Conservation (phyloP, 345 rosid species). For the Eucalyptus globulus region DNA sequence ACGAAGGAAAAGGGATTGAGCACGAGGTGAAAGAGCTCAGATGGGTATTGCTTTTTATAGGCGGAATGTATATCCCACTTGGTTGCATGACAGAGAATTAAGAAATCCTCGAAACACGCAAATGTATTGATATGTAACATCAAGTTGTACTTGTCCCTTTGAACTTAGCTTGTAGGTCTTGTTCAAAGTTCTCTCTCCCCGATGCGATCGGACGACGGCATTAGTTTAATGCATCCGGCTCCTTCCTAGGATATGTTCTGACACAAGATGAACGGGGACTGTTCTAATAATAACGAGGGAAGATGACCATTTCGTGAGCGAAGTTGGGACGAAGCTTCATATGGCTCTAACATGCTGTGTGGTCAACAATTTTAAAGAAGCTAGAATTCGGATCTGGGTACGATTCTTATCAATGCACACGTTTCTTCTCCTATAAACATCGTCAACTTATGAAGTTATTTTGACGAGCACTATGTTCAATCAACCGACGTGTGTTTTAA, state of each 20-base stretch:
- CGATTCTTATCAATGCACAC: background rate
- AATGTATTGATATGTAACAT: background rate
- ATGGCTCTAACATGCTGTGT: background rate
- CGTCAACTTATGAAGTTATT: background rate
- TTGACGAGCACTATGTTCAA: background rate
- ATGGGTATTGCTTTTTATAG: background rate
- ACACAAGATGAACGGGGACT: background rate
- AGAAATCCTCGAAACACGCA: background rate
- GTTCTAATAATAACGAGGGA: background rate
- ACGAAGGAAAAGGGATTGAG: background rate
- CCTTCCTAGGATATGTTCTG: background rate
- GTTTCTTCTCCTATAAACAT: background rate
- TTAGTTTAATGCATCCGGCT: background rate
- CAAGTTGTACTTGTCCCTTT: background rate
- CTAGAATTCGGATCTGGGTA: background rate
- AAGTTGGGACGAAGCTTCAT: background rate
- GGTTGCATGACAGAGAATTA: background rate
- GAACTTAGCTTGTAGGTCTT: background rate
- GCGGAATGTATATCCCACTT: background rate
- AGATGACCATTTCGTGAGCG: background rate
- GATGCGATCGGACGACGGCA: background rate
- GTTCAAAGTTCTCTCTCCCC: background rate
- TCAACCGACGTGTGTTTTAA: background rate
- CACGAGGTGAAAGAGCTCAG: background rate
- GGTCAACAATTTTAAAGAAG: background rate